Evolutionary conservation across 176 grass and related monocot species (phyloP).

Genomic region (Oryza punctata): DNA sequence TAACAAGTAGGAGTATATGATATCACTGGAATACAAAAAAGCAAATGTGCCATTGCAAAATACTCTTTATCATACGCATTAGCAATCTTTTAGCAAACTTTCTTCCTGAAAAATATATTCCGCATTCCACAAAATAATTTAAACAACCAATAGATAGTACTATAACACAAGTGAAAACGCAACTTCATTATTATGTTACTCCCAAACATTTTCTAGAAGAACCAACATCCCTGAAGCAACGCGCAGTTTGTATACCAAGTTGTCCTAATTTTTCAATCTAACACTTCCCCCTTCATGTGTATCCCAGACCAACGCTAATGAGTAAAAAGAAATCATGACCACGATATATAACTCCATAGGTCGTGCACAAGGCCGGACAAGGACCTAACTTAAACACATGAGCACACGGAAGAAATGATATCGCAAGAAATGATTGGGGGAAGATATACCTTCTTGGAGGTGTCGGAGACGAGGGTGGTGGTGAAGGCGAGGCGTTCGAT

Average conservation of each 20-base stretch:
- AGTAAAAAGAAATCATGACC: neutral
- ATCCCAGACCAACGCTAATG: neutral
- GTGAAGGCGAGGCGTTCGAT: conserved; percentile 60
- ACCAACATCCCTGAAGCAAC: neutral
- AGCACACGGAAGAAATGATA: neutral
- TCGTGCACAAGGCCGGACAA: neutral
- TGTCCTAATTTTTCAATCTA: neutral
- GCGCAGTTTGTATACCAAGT: neutral
- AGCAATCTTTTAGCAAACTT: neutral
- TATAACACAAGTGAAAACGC: neutral
- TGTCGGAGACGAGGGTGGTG: conserved; percentile 51
- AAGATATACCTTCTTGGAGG: conserved; percentile 56
- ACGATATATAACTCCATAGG: neutral
- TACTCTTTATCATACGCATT: neutral
- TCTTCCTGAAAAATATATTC: neutral
- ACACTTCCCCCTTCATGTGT: neutral
- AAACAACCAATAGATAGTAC: neutral
- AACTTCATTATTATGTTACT: neutral
- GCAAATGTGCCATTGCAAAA: neutral
- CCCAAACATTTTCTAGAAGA: neutral
- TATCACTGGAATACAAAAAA: neutral
- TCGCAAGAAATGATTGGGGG: neutral
- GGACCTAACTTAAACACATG: neutral
- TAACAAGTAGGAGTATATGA: too few relatives aligned
- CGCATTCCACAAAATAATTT: neutral